These are phyloP conservation scores for Sporopachydermia cereana DNA, from an alignment of 1,139 yeast genomes.

Conservation along the genomic window DNA sequence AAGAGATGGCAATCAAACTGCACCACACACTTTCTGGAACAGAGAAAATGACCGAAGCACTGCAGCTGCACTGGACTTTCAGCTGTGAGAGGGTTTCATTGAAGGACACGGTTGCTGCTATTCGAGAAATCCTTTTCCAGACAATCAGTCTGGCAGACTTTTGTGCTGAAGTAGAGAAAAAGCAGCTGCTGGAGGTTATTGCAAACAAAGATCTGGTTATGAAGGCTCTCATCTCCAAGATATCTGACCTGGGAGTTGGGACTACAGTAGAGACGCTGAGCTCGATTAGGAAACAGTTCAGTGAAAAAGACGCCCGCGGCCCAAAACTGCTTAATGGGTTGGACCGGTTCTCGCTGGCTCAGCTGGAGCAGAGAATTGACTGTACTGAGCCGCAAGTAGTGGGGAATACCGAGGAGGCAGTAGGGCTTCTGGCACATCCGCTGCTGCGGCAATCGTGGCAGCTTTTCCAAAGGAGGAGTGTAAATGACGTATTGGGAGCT, in stretches of 20 bases:
- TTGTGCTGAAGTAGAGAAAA: background rate
- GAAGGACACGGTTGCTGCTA: background rate
- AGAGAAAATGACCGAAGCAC: background rate
- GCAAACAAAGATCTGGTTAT: background rate
- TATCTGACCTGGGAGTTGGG: slow-evolving; percentile 2
- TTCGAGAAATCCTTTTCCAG: background rate
- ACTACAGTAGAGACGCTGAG: slow-evolving; percentile 2
- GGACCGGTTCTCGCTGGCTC: background rate
- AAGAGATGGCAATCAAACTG: background rate
- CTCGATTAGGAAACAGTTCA: background rate
- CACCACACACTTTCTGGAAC: background rate
- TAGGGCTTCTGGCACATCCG: background rate
- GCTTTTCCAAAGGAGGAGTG: background rate
- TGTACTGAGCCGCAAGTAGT: background rate
- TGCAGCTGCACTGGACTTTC: background rate
- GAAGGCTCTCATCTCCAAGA: background rate
- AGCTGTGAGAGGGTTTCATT: background rate
- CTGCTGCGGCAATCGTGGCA: background rate
- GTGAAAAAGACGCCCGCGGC: background rate
- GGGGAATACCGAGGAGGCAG: background rate
- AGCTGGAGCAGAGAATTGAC: background rate
- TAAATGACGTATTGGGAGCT: background rate
- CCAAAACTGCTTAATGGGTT: background rate
- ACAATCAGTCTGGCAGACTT: background rate
- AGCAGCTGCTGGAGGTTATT: background rate